Base-by-base conservation (phyloP, 768 basidiomycete genomes). In the Collybiopsis luxurians region DNA sequence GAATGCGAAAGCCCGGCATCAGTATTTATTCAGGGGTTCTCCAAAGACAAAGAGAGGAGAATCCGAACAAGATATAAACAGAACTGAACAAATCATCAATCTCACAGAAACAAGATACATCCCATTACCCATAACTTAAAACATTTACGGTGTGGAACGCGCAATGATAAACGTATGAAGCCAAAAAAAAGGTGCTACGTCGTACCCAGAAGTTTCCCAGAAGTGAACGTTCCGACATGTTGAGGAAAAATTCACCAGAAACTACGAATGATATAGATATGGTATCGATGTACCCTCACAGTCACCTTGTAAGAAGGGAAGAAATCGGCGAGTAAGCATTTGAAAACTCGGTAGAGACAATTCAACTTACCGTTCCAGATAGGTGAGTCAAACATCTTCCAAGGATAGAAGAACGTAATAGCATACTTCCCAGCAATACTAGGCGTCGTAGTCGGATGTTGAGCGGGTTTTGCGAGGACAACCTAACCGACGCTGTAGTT, bases 301-400 rank as follows among this genome's bases (percentile, higher is more conserved):
- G n/a, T n/a, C n/a, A n/a, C n/a, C n/a, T n/a, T n/a, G n/a, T n/a
- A n/a, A n/a, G n/a, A n/a, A n/a, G n/a, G n/a, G n/a, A n/a, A n/a
- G n/a, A n/a, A n/a, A n/a, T n/a, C n/a, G n/a, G n/a, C n/a, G n/a
- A n/a, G n/a, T n/a, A n/a, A n/a, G n/a, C n/a, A n/a, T n/a, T n/a
- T n/a, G n/a, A n/a, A n/a, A n/a, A n/a, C n/a, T n/a, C n/a, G n/a
- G n/a, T n/a, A n/a, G n/a, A n/a, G 69, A 28, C 79, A 75, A 78
- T 78, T 79, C 2, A 77, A 75, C 1, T 76, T 75, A 12, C 77
- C 79, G 54, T 79, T 79, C 71, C 75, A 77, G 0, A 69, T 69
- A 5, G 75, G 70, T 1, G 68, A 69, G 56, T 75, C 74, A 58
- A 71, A 74, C 12, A 71, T 64, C 0, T 70, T 73, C 70, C 71